Evolutionary conservation across 257 asterid genomes (phyloP).

Genomic region (Solanum etuberosum): DNA sequence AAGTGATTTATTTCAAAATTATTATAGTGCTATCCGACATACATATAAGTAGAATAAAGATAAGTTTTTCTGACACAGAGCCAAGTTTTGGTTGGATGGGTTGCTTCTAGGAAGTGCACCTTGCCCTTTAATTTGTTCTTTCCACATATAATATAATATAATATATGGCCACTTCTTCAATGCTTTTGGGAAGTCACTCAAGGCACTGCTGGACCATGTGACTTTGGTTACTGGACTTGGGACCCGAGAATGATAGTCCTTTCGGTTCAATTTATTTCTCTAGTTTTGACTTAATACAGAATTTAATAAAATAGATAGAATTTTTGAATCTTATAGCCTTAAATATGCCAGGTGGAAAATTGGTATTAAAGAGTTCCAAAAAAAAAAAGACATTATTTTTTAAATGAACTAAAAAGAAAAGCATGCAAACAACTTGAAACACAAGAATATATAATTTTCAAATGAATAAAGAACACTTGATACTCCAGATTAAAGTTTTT

Average conservation of each 20-base stretch:
- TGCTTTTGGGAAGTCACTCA: background rate
- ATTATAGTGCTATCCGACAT: background rate
- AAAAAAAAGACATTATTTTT: no score
- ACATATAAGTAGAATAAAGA: background rate
- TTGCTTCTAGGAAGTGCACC: background rate
- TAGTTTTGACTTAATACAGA: no score
- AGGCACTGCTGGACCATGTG: background rate
- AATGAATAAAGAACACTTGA: background rate
- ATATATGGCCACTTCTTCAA: background rate
- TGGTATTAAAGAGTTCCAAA: no score
- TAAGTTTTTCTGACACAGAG: background rate
- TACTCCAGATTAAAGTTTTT: background rate
- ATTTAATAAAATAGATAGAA: no score
- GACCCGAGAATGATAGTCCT: background rate
- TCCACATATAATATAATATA: background rate
- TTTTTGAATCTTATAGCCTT: no score
- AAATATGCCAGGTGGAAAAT: no score
- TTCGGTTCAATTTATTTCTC: no score
- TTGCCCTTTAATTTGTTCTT: background rate
- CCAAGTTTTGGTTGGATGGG: background rate
- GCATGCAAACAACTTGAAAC: no score
- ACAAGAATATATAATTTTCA: background rate
- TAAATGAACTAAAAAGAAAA: no score
- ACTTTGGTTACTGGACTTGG: background rate
- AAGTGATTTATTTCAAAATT: background rate